Conservation (phyloP, 805 yeast species). For the Saccharomyces mikatae region DNA sequence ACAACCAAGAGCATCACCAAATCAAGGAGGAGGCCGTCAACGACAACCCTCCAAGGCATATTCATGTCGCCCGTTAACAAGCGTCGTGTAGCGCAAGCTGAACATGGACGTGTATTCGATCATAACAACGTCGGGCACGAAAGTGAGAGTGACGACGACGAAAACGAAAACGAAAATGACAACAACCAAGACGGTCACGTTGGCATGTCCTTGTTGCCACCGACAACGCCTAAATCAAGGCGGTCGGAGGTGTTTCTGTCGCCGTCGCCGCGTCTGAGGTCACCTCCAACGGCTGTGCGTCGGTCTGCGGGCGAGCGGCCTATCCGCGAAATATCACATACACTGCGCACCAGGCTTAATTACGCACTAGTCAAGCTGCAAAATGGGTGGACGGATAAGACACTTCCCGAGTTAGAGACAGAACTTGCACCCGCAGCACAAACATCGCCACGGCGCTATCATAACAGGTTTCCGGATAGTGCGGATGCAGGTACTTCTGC, state of each 20-base stretch:
- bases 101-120: background rate
- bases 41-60: background rate
- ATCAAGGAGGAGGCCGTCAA: background rate
- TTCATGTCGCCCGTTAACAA: background rate
- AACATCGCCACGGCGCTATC: slow-evolving; percentile 9
- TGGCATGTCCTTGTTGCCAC: slow-evolving; percentile 21
- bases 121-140: background rate
- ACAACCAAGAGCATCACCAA: background rate
- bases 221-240: slow-evolving; percentile 29
- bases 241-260: slow-evolving; percentile 27
- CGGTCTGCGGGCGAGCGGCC: slow-evolving; percentile 25
- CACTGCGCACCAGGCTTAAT: slow-evolving; percentile 34
- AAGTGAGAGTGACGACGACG: background rate
- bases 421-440: slow-evolving; percentile 4
- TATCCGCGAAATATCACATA: slow-evolving; percentile 34
- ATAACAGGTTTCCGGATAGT: slow-evolving; percentile 6
- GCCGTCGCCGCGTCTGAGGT: slow-evolving; percentile 27
- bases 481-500: slow-evolving; percentile 31
- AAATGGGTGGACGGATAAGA: slow-evolving; percentile 28
- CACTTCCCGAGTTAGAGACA: slow-evolving; percentile 21
- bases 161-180: background rate
- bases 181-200: slow-evolving; percentile 6
- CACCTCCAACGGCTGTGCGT: slow-evolving; percentile 14
- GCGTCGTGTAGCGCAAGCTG: background rate
- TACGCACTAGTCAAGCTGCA: slow-evolving; percentile 36